These are phyloP conservation scores for Erodium maritimum DNA, from an alignment of 345 rosid genomes.

Conservation along the genomic window DNA sequence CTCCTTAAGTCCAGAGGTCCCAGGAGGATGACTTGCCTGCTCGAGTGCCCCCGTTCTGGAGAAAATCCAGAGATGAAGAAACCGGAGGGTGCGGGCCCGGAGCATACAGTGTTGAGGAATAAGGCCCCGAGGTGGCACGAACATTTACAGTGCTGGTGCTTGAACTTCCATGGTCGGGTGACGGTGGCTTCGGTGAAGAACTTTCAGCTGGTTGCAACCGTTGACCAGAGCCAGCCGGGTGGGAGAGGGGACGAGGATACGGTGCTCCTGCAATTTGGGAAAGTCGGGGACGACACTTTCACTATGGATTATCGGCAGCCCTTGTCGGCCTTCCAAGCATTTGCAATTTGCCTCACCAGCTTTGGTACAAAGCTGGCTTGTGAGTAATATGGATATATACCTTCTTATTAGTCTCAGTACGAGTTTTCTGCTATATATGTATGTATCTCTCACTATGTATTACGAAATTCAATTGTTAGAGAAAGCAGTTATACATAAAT, in stretches of 20 bases:
- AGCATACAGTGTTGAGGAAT: conserved; percentile 45
- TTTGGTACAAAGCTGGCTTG: conserved; percentile 95
- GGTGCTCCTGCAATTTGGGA: conserved; percentile 83
- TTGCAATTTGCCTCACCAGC: conserved; percentile 88
- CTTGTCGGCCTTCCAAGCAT: conserved; percentile 86
- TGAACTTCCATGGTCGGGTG: conserved; percentile 91
- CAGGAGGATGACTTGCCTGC: conserved; percentile 81
- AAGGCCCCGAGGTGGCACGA: conserved; percentile 98
- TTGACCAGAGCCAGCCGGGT: conserved; percentile 69
- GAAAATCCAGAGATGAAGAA: conserved; percentile 30
- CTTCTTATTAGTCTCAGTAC: conserved; percentile 6
- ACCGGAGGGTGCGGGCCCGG: conserved; percentile 20
- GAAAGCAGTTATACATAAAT: conserved; percentile 5
- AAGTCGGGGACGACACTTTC: conserved; percentile 74
- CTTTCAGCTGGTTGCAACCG: conserved; percentile 70
- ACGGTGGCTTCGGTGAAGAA: conserved; percentile 91
- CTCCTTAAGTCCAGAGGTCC: conserved; percentile 95
- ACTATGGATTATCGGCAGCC: conserved; percentile 94
- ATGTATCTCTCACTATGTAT: neutral
- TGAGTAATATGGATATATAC: conserved; percentile 27
- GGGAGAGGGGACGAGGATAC: conserved; percentile 88
- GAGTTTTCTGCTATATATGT: conserved; percentile 6
- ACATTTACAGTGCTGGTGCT: conserved; percentile 92
- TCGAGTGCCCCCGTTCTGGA: conserved; percentile 36
- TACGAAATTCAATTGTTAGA: neutral